phyloP scores from a whole-genome alignment of 2,329 filamentous ascomycete genomes.

The Rutstroemia sp. region DNA sequence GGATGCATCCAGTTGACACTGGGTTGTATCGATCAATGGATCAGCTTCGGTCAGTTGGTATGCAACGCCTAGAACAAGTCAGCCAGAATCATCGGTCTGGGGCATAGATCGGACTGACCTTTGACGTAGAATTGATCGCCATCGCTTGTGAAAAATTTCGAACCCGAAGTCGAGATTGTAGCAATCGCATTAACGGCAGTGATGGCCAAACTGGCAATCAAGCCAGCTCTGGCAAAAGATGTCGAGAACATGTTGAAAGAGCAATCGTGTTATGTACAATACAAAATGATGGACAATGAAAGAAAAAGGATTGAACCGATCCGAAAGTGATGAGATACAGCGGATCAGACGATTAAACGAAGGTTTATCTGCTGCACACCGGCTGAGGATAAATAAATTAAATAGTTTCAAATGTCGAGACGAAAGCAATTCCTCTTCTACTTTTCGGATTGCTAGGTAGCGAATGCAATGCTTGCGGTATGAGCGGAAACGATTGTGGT shows the following conservation, averaged over 20 bases:
- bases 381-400: no score
- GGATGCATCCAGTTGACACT: conserved; percentile 67
- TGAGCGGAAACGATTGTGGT: no score
- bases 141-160: conserved; percentile 79
- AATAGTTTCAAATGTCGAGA: no score
- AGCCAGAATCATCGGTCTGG: conserved; percentile 7
- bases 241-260: conserved; percentile 21
- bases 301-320: no score
- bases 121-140: conserved; percentile 81
- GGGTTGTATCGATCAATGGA: conserved; percentile 66
- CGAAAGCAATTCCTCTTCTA: no score
- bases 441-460: no score
- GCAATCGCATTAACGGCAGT: conserved; percentile 33
- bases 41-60: conserved; percentile 62
- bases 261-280: neutral
- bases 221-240: conserved; percentile 14
- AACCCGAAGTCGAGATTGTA: conserved; percentile 52
- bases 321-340: no score
- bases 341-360: no score
- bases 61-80: conserved; percentile 53
- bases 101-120: conserved; percentile 40
- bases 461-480: no score
- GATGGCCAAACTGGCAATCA: conserved; percentile 23
- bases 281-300: no score
- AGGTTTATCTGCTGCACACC: no score